Evolutionary conservation across 495 filamentous ascomycete species (phyloP), one percentile per base, ranked within the genome.

Genomic region (Geoglossum glabrum): DNA sequence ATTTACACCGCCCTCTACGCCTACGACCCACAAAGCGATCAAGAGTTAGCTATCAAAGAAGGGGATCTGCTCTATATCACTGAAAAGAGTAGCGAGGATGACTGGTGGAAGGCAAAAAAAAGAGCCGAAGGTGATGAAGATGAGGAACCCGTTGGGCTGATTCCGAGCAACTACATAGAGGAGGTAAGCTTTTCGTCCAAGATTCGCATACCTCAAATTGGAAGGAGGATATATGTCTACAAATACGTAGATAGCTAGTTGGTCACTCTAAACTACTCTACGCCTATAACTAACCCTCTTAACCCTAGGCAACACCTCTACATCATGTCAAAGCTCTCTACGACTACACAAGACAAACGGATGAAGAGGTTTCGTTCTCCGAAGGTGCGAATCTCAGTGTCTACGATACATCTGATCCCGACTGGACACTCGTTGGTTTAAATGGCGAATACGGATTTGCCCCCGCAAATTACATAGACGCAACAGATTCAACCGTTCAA

Each of bases 101-200:
- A 86, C 66, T 96, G 90, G 90, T 97, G 90, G 90, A 95, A 85
- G 68, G 90, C 86, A 21, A 96, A 96, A 76, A 96, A 95, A 79
- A 95, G 90, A 78, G 87, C 86, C 31, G 78, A 79, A n/a, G 78
- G 70, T 45, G 87, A 93, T 25, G 92, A 95, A 56, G 89, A 96
- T 31, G 92, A 96, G 55, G 92, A 98, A 68, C 92, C 92, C 3
- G 81, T 88, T 62, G 92, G 92, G 59, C 70, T 99, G 69, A 83
- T 97, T 50, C 90, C 92, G 28, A 90, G 84, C 64, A 99, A 96
- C 69, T 99, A 99, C 69, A 77, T 97, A 46, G 81, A 95, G 74
- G 85, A 96, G 84, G 90, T 97, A 76, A 74, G 87, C 64, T 25
- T 45, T n/a, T 17, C 13, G 40, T 45, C 40, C 10, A 21, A 4